These are phyloP conservation scores for Colletotrichum sublineola DNA, from an alignment of 2,329 filamentous ascomycete species.

Conservation along the genomic window DNA sequence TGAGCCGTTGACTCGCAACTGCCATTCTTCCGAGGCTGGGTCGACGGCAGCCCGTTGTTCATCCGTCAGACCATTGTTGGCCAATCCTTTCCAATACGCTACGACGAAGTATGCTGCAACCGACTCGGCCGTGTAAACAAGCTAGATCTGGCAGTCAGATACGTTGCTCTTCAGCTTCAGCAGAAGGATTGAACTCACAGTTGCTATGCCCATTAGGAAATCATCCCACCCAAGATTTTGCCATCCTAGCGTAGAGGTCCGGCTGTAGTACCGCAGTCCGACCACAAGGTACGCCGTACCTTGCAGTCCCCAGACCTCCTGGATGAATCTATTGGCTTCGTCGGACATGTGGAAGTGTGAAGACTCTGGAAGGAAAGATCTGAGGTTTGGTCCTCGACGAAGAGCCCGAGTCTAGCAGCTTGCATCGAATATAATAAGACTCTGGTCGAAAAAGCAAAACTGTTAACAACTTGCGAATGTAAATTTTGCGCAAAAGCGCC, in stretches of 20 bases:
- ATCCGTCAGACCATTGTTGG: slow-evolving; percentile 65
- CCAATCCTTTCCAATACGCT: slow-evolving; percentile 56
- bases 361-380: neutral
- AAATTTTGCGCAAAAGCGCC: neutral
- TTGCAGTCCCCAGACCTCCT: slow-evolving; percentile 42
- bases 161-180: neutral
- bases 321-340: slow-evolving; percentile 32
- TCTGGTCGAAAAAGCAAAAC: no score
- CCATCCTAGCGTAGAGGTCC: slow-evolving; percentile 23
- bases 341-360: slow-evolving; percentile 13
- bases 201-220: slow-evolving; percentile 32
- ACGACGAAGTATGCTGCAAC: slow-evolving; percentile 53
- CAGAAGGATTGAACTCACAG: slow-evolving; percentile 1
- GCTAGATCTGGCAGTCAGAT: neutral
- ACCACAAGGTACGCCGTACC: slow-evolving; percentile 37
- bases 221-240: slow-evolving; percentile 38
- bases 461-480: neutral
- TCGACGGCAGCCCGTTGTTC: slow-evolving; percentile 57
- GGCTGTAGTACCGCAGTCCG: slow-evolving; percentile 39
- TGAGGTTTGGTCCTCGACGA: neutral
- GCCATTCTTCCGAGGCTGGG: slow-evolving; percentile 48
- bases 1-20: slow-evolving; percentile 61
- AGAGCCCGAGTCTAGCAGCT: neutral
- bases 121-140: slow-evolving; percentile 44
- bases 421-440: neutral